Evolutionary conservation across 192 early-diverging fungal genomes (phyloP).

Genomic region (Coemansia sp.): DNA sequence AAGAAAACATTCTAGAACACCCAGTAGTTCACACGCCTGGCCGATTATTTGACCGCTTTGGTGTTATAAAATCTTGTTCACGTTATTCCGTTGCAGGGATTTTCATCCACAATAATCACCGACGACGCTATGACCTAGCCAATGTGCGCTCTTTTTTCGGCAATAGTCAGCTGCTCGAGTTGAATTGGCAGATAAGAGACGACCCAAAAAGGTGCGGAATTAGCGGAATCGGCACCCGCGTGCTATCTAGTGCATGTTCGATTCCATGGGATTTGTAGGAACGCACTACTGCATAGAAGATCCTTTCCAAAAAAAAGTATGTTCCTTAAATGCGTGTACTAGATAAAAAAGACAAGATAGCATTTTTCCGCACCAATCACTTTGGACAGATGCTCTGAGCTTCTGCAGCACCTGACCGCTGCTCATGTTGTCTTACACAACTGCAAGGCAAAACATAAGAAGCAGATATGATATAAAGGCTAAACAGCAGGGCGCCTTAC

Average conservation of each 20-base stretch:
- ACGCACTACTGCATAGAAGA: background rate
- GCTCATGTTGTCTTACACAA: background rate
- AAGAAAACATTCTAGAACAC: background rate
- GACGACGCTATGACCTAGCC: background rate
- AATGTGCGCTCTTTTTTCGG: background rate
- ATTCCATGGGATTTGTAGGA: background rate
- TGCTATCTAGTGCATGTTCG: background rate
- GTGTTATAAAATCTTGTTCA: background rate
- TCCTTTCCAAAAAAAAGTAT: background rate
- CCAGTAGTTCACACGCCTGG: background rate
- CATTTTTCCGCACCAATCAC: background rate
- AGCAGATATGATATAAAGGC: background rate
- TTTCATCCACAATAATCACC: background rate
- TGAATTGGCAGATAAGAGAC: background rate
- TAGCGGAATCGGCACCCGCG: background rate
- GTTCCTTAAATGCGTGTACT: background rate
- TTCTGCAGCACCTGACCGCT: background rate
- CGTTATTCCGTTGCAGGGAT: background rate
- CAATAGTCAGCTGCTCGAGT: background rate
- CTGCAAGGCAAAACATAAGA: background rate
- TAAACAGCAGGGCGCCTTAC: background rate
- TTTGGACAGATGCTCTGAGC: slow-evolving; percentile 5
- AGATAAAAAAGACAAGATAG: background rate
- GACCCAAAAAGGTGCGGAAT: background rate
- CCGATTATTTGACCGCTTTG: slow-evolving; percentile 1